Conservation (phyloP, 192 early-diverging fungal species). For the Coemansia sp. region DNA sequence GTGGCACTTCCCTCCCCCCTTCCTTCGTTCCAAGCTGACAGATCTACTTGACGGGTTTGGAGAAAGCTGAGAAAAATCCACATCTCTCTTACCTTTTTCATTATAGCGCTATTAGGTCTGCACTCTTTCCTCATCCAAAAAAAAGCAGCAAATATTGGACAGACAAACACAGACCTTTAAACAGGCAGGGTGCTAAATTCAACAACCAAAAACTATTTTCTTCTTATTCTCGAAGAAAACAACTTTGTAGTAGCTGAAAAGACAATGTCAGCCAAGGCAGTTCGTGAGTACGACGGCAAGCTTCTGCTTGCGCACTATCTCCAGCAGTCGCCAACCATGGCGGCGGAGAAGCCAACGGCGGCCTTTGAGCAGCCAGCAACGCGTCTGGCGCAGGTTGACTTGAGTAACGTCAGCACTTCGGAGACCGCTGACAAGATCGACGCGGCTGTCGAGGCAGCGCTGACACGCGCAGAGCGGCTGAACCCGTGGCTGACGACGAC, state of each 20-base stretch:
- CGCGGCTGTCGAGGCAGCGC: conserved; percentile 63
- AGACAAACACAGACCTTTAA: not conserved
- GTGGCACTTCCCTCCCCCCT: not conserved
- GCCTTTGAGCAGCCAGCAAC: conserved; percentile 71
- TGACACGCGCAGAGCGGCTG: conserved; percentile 66
- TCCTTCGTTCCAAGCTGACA: not conserved
- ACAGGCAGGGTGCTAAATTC: not conserved
- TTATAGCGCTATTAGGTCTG: not conserved
- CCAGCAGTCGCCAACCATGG: conserved; percentile 65
- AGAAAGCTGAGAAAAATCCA: not conserved
- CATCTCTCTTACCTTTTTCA: not conserved
- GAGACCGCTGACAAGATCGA: conserved; percentile 59
- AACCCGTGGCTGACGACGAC: conserved; percentile 79
- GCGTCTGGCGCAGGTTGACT: conserved; percentile 75
- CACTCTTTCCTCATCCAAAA: not conserved
- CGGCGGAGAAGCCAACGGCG: conserved; percentile 52
- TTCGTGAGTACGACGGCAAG: conserved; percentile 98
- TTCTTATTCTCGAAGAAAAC: conserved; percentile 1
- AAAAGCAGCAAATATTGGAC: not conserved
- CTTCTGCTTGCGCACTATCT: conserved; percentile 89
- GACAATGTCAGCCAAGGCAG: conserved; percentile 83
- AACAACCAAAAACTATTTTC: not conserved
- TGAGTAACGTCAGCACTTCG: conserved; percentile 57
- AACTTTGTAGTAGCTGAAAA: not conserved
- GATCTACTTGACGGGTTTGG: not conserved